These are phyloP conservation scores for Tolypocladium paradoxum DNA, from an alignment of 2,329 filamentous ascomycete genomes.

Conservation along the genomic window DNA sequence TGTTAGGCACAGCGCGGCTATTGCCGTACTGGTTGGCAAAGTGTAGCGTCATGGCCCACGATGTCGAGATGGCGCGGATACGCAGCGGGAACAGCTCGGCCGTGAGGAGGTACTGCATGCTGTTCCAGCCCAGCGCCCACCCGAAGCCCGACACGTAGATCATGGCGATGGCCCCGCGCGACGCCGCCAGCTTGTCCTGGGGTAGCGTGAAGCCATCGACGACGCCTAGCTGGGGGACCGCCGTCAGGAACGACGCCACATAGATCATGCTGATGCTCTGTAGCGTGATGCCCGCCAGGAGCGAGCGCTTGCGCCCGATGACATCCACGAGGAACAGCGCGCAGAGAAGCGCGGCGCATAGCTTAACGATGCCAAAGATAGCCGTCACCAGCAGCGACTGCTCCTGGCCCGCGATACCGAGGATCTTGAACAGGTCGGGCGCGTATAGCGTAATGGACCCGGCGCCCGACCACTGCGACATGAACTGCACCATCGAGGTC, in stretches of 20 bases:
- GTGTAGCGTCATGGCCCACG: conserved; percentile 66
- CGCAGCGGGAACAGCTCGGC: conserved; percentile 68
- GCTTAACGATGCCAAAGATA: conserved; percentile 67
- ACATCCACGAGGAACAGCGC: conserved; percentile 71
- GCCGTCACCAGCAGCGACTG: conserved; percentile 64
- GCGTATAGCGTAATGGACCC: conserved; percentile 69
- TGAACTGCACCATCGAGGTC: conserved; percentile 55
- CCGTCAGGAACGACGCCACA: conserved; percentile 48
- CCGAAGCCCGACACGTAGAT: conserved; percentile 60
- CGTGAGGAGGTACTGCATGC: conserved; percentile 68
- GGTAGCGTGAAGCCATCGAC: conserved; percentile 38
- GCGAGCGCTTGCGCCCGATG: conserved; percentile 60
- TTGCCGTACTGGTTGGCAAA: conserved; percentile 74
- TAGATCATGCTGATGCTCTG: conserved; percentile 55
- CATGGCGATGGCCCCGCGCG: conserved; percentile 59
- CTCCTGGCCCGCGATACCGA: conserved; percentile 57
- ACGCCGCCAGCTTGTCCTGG: conserved; percentile 38
- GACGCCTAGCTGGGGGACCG: conserved; percentile 47
- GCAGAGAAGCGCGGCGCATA: conserved; percentile 54
- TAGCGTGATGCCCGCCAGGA: conserved; percentile 48
- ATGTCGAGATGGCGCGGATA: conserved; percentile 59
- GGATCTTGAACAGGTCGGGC: conserved; percentile 58
- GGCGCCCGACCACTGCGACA: conserved; percentile 65
- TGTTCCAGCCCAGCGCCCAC: conserved; percentile 65
- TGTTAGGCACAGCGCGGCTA: conserved; percentile 61